Conservation (phyloP, 331 rosid species). For the Cucumis variabilis region DNA sequence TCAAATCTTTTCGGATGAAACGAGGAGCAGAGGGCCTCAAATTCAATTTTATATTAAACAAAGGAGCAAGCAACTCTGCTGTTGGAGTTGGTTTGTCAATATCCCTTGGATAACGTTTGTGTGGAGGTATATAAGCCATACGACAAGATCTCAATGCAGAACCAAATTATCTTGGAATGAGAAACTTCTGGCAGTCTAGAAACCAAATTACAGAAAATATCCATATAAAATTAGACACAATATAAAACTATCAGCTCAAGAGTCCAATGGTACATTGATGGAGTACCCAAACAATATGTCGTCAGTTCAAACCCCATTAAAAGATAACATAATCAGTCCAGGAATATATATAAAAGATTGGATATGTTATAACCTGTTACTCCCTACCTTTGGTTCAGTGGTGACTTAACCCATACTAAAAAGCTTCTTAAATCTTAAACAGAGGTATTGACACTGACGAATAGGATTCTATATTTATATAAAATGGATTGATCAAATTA, state of each 20-base stretch:
- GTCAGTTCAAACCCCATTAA: neutral
- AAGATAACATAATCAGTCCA: neutral
- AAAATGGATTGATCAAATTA: neutral
- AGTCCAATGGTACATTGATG: neutral
- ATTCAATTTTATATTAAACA: conserved; percentile 17
- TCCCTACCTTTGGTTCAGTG: neutral
- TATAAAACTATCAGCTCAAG: neutral
- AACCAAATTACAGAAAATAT: neutral
- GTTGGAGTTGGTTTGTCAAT: conserved; percentile 27
- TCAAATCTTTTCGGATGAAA: neutral
- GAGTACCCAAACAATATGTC: neutral
- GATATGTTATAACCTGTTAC: neutral
- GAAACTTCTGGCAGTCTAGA: neutral
- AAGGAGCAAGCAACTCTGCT: conserved; percentile 45
- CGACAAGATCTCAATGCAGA: neutral
- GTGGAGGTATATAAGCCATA: conserved; percentile 70
- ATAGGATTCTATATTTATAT: neutral
- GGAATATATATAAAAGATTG: neutral
- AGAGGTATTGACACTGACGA: neutral
- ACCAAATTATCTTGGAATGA: neutral
- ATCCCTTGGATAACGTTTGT: conserved; percentile 51
- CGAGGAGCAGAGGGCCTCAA: conserved; percentile 17
- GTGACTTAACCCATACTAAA: neutral
- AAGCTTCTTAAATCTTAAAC: conserved; percentile 11
- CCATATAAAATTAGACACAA: neutral